Conservation (phyloP, 2,329 filamentous ascomycete genomes). For the Xylaria sp. region DNA sequence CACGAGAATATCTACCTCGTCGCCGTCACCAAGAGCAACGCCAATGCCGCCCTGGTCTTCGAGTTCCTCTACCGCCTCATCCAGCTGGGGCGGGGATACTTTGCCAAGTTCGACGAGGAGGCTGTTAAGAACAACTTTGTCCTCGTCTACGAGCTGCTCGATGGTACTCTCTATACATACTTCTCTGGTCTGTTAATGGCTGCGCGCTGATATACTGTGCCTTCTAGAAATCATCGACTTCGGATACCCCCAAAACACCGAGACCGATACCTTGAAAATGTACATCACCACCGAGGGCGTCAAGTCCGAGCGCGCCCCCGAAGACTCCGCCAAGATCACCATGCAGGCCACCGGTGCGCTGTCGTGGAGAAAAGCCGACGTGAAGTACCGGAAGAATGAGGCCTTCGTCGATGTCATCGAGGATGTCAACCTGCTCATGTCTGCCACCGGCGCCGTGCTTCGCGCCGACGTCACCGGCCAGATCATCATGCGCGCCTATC, state of each 20-base stretch:
- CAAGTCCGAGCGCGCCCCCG: conserved; percentile 85
- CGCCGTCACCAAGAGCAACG: conserved; percentile 98
- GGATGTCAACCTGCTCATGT: conserved; percentile 98
- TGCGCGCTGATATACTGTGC: conserved; percentile 9
- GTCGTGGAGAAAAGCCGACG: conserved; percentile 96
- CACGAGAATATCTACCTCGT: conserved; percentile 99
- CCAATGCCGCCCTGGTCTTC: conserved; percentile 97
- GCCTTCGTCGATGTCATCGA: conserved; percentile 99
- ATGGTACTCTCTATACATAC: conserved; percentile 66
- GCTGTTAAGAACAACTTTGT: conserved; percentile 99
- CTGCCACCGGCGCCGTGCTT: conserved; percentile 93
- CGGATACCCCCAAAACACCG: conserved; percentile 98
- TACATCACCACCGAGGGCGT: conserved; percentile 99
- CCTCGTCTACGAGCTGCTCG: conserved; percentile 94
- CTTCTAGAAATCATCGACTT: conserved; percentile 95
- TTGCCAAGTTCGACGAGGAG: conserved; percentile 99
- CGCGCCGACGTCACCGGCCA: conserved; percentile 96
- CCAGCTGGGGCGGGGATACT: conserved; percentile 91
- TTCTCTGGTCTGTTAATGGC: background rate
- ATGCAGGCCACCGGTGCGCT: conserved; percentile 98
- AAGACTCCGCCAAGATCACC: conserved; percentile 97
- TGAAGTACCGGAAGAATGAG: conserved; percentile 99
- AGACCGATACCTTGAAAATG: conserved; percentile 99
- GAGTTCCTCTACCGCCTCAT: conserved; percentile 97
- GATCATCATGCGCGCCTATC: conserved; percentile 98